Evolutionary conservation across 139 green algal species (phyloP).

Genomic region (Haematococcus sp.): DNA sequence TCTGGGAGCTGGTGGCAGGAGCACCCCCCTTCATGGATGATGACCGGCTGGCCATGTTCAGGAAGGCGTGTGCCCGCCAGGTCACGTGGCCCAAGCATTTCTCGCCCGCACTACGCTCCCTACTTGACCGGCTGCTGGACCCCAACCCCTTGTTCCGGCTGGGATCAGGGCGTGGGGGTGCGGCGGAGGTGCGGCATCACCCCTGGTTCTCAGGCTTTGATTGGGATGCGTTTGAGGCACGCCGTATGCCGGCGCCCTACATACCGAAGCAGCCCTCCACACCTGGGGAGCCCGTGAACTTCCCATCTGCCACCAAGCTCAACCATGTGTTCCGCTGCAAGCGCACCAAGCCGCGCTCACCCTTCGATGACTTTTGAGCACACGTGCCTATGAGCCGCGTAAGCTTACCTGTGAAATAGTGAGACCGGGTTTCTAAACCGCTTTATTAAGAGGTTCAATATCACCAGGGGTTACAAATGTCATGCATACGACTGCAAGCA

Average conservation of each 20-base stretch:
- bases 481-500: too few relatives aligned
- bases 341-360: background rate
- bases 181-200: conserved; percentile 75
- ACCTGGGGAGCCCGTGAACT: conserved; percentile 62
- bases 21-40: conserved; percentile 85
- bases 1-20: conserved; percentile 87
- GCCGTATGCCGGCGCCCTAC: conserved; percentile 66
- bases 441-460: too few relatives aligned
- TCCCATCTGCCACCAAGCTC: conserved; percentile 22
- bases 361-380: conserved; percentile 13
- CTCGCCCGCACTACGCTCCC: conserved; percentile 62
- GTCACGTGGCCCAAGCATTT: conserved; percentile 69
- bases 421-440: too few relatives aligned
- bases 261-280: conserved; percentile 61
- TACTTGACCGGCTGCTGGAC: conserved; percentile 77
- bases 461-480: too few relatives aligned
- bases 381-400: background rate
- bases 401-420: too few relatives aligned
- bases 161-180: conserved; percentile 59
- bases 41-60: conserved; percentile 83
- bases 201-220: conserved; percentile 89
- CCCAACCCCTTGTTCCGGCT: conserved; percentile 69
- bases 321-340: conserved; percentile 21
- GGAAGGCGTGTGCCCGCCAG: conserved; percentile 67
- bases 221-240: conserved; percentile 70